Evolutionary conservation across 139 green algal species (phyloP).

Genomic region (Micractinium conductrix): DNA sequence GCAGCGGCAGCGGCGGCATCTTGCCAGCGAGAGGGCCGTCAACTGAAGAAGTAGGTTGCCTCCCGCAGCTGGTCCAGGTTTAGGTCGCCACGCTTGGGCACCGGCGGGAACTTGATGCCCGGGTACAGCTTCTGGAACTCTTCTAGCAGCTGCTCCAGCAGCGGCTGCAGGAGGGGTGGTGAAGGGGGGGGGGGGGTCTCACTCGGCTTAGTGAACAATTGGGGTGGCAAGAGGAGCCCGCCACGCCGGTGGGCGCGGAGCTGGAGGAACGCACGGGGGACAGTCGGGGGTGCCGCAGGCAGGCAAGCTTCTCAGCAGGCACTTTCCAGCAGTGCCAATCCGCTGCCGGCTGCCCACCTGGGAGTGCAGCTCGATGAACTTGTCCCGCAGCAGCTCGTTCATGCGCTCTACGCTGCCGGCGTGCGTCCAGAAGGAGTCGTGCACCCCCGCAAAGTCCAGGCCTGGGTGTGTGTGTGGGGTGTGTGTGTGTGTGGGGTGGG

Average conservation of each 20-base stretch:
- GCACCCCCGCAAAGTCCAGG: conserved; percentile 92
- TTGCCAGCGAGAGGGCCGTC: background rate
- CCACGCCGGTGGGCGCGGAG: too few relatives aligned
- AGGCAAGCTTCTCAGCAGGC: too few relatives aligned
- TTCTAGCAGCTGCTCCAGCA: conserved; percentile 80
- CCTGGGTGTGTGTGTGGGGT: conserved; percentile 4
- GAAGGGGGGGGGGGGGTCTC: background rate
- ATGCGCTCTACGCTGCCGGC: conserved; percentile 80
- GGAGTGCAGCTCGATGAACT: conserved; percentile 90
- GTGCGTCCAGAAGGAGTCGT: conserved; percentile 99
- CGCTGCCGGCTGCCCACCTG: conserved; percentile 40
- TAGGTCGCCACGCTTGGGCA: conserved; percentile 75
- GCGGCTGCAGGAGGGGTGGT: conserved; percentile 43
- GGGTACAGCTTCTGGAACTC: conserved; percentile 67
- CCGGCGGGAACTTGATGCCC: conserved; percentile 60
- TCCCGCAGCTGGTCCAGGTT: conserved; percentile 73
- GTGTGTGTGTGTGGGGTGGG: background rate
- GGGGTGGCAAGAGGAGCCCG: too few relatives aligned
- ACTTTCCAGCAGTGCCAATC: too few relatives aligned
- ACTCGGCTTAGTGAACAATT: too few relatives aligned
- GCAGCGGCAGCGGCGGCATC: too few relatives aligned
- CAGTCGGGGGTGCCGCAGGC: too few relatives aligned
- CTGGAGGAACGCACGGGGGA: too few relatives aligned
- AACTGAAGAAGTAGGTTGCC: conserved; percentile 91
- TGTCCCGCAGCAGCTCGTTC: conserved; percentile 81